These are phyloP conservation scores for Odonthalia washingtoniensis DNA, from an alignment of 31 red algal species.

Conservation along the genomic window DNA sequence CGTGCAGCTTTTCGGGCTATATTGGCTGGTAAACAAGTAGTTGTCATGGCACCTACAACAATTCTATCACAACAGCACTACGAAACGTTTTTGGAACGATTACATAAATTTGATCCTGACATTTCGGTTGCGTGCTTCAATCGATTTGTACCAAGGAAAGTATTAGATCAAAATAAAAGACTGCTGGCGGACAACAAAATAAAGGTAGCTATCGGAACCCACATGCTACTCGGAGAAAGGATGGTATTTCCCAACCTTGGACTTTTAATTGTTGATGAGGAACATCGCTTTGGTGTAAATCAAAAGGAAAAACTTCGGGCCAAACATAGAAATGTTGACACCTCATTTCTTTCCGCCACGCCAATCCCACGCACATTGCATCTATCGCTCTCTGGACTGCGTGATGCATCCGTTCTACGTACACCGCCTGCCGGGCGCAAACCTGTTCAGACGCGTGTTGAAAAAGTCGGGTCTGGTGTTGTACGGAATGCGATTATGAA, in stretches of 20 bases:
- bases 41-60: constrained; percentile 94
- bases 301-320: constrained; percentile 96
- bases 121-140: constrained; percentile 66
- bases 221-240: constrained; percentile 74
- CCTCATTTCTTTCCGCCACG: constrained; percentile 89
- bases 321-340: constrained; percentile 65
- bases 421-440: constrained; percentile 81
- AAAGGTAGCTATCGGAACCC: constrained; percentile 88
- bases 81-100: constrained; percentile 80
- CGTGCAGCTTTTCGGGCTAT: constrained; percentile 84
- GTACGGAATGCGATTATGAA: constrained; percentile 63
- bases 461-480: constrained; percentile 43
- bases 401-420: constrained; percentile 87
- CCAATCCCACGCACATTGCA: constrained; percentile 99
- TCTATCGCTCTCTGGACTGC: constrained; percentile 86
- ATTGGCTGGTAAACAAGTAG: constrained; percentile 87
- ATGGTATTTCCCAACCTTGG: constrained; percentile 76
- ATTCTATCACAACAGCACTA: constrained; percentile 96
- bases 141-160: constrained; percentile 65
- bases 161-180: constrained; percentile 36
- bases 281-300: constrained; percentile 99
- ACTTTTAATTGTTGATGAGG: constrained; percentile 97
- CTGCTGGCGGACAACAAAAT: constrained; percentile 43
- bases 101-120: constrained; percentile 33
- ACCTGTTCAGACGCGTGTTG: constrained; percentile 77